Percentiles rank a stretch among this genome's conserved stretches.
Evolutionary conservation across 768 basidiomycete genomes (phyloP).

Genomic region (Trametes cinnabarina): DNA sequence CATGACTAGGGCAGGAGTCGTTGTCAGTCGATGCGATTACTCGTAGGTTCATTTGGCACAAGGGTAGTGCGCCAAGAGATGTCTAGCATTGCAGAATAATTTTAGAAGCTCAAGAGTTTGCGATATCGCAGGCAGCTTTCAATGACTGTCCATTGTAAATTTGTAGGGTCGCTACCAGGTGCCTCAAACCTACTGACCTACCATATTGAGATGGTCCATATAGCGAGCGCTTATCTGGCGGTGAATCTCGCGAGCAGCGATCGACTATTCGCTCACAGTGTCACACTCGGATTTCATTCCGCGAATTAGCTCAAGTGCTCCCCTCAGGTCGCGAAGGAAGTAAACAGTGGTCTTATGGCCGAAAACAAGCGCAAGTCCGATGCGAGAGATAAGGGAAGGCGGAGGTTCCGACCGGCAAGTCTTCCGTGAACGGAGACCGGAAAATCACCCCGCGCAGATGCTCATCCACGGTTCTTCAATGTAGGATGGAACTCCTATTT

Average conservation of each 20-base stretch:
- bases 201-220: background rate
- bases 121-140: no score
- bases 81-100: no score
- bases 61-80: no score
- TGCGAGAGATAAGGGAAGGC: constrained; percentile 22
- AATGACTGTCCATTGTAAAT: no score
- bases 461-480: background rate
- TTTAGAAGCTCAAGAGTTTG: no score
- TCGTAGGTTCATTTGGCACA: no score
- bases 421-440: background rate
- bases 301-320: no score
- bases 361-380: constrained; percentile 28
- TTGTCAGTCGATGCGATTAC: no score
- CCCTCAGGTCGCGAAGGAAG: no score
- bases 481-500: constrained; percentile 67
- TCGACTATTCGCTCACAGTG: background rate
- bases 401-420: constrained; percentile 25
- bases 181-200: background rate
- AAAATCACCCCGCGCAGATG: background rate
- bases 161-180: no score
- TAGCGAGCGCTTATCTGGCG: background rate
- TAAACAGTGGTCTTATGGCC: no score
- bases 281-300: no score
- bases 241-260: background rate
- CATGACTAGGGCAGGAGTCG: background rate